Evolutionary conservation across 306 rosid genomes (phyloP), one percentile per base, ranked within the genome.

Genomic region (Medicago truncatula): DNA sequence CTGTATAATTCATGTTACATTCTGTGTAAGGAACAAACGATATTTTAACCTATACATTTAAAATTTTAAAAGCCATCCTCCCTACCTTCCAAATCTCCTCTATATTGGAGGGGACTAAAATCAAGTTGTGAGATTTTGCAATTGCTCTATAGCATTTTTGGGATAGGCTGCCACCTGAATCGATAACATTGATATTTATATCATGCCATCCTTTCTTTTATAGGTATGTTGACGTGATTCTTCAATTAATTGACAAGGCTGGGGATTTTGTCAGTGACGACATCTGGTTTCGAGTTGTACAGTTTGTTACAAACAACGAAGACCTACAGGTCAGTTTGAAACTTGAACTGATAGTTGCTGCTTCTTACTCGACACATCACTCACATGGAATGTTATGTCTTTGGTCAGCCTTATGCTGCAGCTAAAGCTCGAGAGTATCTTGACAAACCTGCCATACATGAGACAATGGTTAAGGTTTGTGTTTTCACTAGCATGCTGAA

Each of bases 271-370:
- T 96, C 36, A 96, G 99, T 11, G 99, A 96, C 77, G 99, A 96
- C 86, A 96, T 96, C 73, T 96, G 99, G 99, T 96, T 92, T 83
- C 97, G 99, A 72, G 99, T 96, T 76, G 99, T 96, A 78, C 99
- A 96, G 79, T 96, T 96, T 82, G 99, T 96, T 81, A 92, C 98
- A 52, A 96, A 96, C 86, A 96, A 96, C 73, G 99, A 96, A 86
- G 99, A 96, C 76, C 89, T 96, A 74, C 99, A 96, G 99, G 99
- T 96, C 65, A 78, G 86, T 65, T 80, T 74, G 72, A 76, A 67
- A 17, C 62, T 76, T 78, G 64, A 80, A 41, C 76, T 13, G 6
- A 67, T 10, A 73, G 67, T 76, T 74, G 70, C 47, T 73, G 64
- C 83, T 82, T 78, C 50, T 60, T 72, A 69, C 76, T 49, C 43